Evolutionary conservation across 805 yeast species (phyloP).

Genomic region (Yamadazyma laniorum): DNA sequence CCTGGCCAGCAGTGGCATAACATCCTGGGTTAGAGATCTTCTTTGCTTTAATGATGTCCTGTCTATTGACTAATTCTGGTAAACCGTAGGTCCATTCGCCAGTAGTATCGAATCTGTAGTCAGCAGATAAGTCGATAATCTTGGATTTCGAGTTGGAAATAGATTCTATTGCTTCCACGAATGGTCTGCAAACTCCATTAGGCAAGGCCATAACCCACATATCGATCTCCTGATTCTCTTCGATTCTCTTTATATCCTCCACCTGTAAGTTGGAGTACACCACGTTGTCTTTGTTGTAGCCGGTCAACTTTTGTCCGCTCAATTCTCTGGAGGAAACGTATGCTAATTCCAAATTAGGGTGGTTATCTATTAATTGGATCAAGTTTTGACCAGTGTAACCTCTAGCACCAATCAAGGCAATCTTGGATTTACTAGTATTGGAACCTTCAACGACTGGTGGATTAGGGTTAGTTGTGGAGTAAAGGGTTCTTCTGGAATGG

Average conservation of each 20-base stretch:
- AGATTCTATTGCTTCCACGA: slow-evolving; percentile 75
- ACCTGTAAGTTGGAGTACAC: slow-evolving; percentile 81
- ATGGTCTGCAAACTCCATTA: slow-evolving; percentile 91
- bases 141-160: slow-evolving; percentile 67
- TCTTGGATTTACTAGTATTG: slow-evolving; percentile 61
- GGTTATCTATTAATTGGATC: slow-evolving; percentile 80
- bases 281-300: slow-evolving; percentile 79
- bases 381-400: slow-evolving; percentile 96
- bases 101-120: slow-evolving; percentile 87
- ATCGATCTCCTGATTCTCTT: slow-evolving; percentile 75
- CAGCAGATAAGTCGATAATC: slow-evolving; percentile 92
- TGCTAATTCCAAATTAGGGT: slow-evolving; percentile 81
- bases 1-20: slow-evolving; percentile 97
- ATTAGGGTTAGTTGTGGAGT: slow-evolving; percentile 49
- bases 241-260: slow-evolving; percentile 81
- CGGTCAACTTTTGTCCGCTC: slow-evolving; percentile 79
- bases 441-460: slow-evolving; percentile 69
- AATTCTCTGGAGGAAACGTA: slow-evolving; percentile 97
- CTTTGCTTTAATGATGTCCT: slow-evolving; percentile 61
- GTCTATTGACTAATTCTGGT: slow-evolving; percentile 83
- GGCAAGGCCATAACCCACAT: slow-evolving; percentile 99
- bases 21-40: slow-evolving; percentile 97
- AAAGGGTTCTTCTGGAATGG: slow-evolving; percentile 37
- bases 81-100: slow-evolving; percentile 92
- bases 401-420: slow-evolving; percentile 97